Evolutionary conservation across 2,329 filamentous ascomycete genomes (phyloP).

Genomic region (Aspergillus candidus): DNA sequence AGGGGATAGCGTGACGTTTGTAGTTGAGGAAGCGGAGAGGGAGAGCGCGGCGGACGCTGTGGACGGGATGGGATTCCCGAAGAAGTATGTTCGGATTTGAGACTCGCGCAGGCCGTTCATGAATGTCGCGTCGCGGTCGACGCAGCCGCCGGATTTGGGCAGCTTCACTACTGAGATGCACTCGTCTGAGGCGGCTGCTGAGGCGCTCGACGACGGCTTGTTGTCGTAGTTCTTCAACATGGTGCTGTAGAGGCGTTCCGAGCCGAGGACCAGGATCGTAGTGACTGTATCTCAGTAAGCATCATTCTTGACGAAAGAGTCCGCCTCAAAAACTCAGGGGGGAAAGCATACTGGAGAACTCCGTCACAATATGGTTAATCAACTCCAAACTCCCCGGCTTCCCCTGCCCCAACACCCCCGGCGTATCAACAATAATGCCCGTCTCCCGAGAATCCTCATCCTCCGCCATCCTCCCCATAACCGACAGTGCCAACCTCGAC

Average conservation of each 20-base stretch:
- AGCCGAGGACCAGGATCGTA: slow-evolving; percentile 74
- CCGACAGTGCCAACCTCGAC: slow-evolving; percentile 70
- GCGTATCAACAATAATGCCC: slow-evolving; percentile 81
- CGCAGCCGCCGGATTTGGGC: slow-evolving; percentile 79
- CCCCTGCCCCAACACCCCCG: slow-evolving; percentile 61
- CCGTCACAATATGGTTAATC: slow-evolving; percentile 70
- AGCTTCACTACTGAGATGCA: slow-evolving; percentile 69
- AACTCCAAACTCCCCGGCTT: slow-evolving; percentile 64
- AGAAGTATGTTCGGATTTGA: slow-evolving; percentile 88
- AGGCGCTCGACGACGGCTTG: slow-evolving; percentile 41
- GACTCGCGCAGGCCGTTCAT: slow-evolving; percentile 68
- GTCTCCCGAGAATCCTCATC: slow-evolving; percentile 64
- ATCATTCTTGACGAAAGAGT: background rate
- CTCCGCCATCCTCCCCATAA: slow-evolving; percentile 69
- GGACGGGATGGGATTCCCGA: slow-evolving; percentile 57
- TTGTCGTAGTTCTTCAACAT: slow-evolving; percentile 63
- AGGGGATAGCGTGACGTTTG: slow-evolving; percentile 70
- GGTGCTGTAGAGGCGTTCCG: slow-evolving; percentile 67
- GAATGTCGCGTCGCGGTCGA: slow-evolving; percentile 66
- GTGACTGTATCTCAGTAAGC: slow-evolving; percentile 52
- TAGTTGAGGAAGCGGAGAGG: slow-evolving; percentile 30
- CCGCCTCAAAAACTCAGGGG: background rate
- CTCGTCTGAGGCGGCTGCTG: slow-evolving; percentile 52
- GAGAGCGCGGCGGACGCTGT: slow-evolving; percentile 32
- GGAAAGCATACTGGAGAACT: slow-evolving; percentile 53